Conservation (phyloP, 257 asterid species). For the Craterostigma plantagineum region DNA sequence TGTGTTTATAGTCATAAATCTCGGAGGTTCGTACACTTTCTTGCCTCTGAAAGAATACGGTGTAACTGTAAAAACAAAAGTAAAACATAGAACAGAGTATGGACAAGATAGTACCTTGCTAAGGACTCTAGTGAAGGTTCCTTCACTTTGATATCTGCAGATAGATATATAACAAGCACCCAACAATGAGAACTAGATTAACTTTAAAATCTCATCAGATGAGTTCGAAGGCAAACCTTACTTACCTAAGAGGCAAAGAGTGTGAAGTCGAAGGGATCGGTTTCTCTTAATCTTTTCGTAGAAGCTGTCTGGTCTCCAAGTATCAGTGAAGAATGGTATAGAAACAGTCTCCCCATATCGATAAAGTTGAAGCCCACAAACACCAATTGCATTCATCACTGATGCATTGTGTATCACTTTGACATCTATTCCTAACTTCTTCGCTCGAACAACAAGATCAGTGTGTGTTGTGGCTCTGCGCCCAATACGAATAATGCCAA, state of each 20-base stretch:
- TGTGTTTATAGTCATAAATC: constrained; percentile 68
- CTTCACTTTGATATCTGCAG: constrained; percentile 74
- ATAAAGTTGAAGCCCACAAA: constrained; percentile 85
- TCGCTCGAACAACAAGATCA: constrained; percentile 88
- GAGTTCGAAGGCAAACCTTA: too few relatives aligned
- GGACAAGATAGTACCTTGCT: constrained; percentile 24
- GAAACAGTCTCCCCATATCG: constrained; percentile 85
- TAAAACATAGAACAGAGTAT: constrained; percentile 15
- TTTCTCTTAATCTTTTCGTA: constrained; percentile 62
- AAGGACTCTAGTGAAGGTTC: constrained; percentile 78
- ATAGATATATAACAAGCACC: constrained; percentile 3
- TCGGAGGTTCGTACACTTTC: constrained; percentile 74
- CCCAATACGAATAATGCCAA: constrained; percentile 6
- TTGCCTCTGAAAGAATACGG: constrained; percentile 49
- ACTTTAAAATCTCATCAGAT: not conserved
- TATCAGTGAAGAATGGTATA: constrained; percentile 75
- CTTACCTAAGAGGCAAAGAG: constrained; percentile 82
- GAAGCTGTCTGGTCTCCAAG: constrained; percentile 95
- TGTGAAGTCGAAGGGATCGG: constrained; percentile 52
- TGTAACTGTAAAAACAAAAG: too few relatives aligned
- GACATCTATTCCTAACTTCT: constrained; percentile 58
- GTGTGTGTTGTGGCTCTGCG: constrained; percentile 87
- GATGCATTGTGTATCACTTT: constrained; percentile 89
- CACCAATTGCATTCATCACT: constrained; percentile 87
- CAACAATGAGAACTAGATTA: constrained; percentile 3